Evolutionary conservation across 2,329 filamentous ascomycete species (phyloP).

Genomic region (Alternaria consortialis): DNA sequence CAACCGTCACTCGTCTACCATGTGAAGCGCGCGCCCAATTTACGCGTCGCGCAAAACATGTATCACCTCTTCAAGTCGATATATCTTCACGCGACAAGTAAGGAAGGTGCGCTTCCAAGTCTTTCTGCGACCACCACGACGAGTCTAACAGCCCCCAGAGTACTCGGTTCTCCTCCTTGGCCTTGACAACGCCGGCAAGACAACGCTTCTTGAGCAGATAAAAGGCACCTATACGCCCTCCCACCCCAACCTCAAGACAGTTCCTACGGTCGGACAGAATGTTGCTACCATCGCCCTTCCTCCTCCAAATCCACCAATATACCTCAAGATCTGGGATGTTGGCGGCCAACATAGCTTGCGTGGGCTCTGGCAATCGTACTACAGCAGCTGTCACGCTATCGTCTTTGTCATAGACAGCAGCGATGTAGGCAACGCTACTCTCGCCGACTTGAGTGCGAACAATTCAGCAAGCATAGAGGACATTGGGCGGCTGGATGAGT

Average conservation of each 20-base stretch:
- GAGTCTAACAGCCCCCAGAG: slow-evolving; percentile 63
- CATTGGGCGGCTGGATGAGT: slow-evolving; percentile 79
- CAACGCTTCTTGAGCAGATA: slow-evolving; percentile 95
- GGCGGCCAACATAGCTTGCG: slow-evolving; percentile 91
- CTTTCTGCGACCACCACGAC: not conserved
- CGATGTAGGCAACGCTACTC: slow-evolving; percentile 84
- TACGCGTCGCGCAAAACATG: slow-evolving; percentile 63
- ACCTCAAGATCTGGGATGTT: slow-evolving; percentile 98
- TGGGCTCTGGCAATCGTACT: slow-evolving; percentile 95
- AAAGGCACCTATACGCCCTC: slow-evolving; percentile 82
- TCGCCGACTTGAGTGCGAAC: slow-evolving; percentile 60
- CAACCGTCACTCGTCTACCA: slow-evolving; percentile 13
- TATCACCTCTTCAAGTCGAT: slow-evolving; percentile 96
- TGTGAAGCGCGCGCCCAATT: slow-evolving; percentile 28
- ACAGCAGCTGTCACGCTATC: slow-evolving; percentile 91
- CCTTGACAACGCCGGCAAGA: slow-evolving; percentile 98
- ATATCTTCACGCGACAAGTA: slow-evolving; percentile 94
- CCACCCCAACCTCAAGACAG: slow-evolving; percentile 79
- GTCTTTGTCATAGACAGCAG: slow-evolving; percentile 97
- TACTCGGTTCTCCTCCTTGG: slow-evolving; percentile 97
- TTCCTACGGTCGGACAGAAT: slow-evolving; percentile 97
- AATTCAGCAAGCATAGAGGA: slow-evolving; percentile 42
- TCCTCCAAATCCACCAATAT: slow-evolving; percentile 76
- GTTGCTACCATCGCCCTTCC: slow-evolving; percentile 84
- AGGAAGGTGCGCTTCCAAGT: slow-evolving; percentile 73